A percentile compares a stretch with the other conserved stretches of the same genome.
Evolutionary conservation across 78 protist genomes (phyloP).

Genomic region (Goniomonas avonlea): DNA sequence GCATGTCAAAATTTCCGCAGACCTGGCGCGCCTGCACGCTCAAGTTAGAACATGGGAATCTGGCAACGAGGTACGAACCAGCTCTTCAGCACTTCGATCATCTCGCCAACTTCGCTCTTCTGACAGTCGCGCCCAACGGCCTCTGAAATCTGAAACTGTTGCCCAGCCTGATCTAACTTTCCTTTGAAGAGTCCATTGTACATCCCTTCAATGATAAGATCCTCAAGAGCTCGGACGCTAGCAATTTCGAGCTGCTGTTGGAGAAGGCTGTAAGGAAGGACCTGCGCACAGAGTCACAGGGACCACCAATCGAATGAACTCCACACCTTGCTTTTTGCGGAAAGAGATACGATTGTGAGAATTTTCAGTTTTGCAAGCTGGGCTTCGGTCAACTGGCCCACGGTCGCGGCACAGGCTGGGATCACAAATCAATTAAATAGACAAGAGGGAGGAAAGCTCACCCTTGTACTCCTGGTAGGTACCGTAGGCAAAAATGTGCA

Average conservation of each 20-base stretch:
- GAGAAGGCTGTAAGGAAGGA: neutral
- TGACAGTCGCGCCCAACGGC: constrained; percentile 8
- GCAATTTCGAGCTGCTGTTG: neutral
- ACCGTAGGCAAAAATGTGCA: constrained; percentile 1
- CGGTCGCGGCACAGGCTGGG: neutral
- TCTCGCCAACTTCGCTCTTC: neutral
- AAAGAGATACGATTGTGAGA: neutral
- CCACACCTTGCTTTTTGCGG: neutral
- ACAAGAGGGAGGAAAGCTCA: neutral
- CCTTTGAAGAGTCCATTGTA: constrained; percentile 9
- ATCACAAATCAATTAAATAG: neutral
- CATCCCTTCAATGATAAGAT: constrained; percentile 9
- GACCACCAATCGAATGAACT: neutral
- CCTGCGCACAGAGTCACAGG: neutral
- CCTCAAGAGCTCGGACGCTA: constrained; percentile 20
- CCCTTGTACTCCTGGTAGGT: constrained; percentile 12
- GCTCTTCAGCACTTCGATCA: neutral
- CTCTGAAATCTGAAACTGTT: neutral
- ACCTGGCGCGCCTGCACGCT: too few relatives aligned
- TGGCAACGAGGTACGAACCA: neutral
- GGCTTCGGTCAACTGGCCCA: neutral
- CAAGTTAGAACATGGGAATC: too few relatives aligned
- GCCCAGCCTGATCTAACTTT: constrained; percentile 4
- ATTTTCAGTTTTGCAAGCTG: neutral
- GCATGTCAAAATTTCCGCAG: too few relatives aligned